Base-by-base conservation (phyloP, 2,329 filamentous ascomycete genomes). In the Sclerotinia spermophila region DNA sequence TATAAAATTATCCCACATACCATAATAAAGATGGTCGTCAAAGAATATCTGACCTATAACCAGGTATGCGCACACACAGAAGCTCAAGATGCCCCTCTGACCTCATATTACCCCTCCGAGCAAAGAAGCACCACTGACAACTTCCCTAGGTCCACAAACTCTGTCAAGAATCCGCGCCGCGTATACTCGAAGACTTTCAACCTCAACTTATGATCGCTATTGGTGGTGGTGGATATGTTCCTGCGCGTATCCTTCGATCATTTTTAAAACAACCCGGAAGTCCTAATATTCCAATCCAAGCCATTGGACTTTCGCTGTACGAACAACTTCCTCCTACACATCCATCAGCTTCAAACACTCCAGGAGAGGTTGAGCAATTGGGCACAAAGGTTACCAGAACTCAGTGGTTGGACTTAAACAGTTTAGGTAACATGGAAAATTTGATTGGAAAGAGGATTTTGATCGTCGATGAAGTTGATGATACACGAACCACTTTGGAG, bases 191-290 rank as follows among this genome's bases (percentile, higher is more conserved):
- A 80, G 89, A 92, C 24, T 94, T 97, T 86, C 87, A 93, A 80
- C 96, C 96, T 53, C 93, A 97, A 82, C 92, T 99, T 77, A 97
- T 99, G 87, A 97, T 99, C 82, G 96, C 96, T 80, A 98, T 98
- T 81, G 96, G 96, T 78, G 96, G 96, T 75, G 96, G 96, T 78
- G 96, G 96, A 78, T 99, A 97, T 82, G 94, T 99, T 55, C 96
- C 96, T 73, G 96, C 96, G 60, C 92, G 96, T 78, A 99, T 99
- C 81, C 88, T 99, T 74, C 93, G 96, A 74, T 98, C 96, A 30
- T 99, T 99, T 86, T 92, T 99, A 81, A 97, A 97, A 86, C 88
- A 89, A 80, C 86, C 92, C 72, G 93, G 92, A 77, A 87, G 86
- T 73, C 90, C 94, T 82, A 99, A 99, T 85, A 99, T 99, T 79